Evolutionary conservation across 805 yeast genomes (phyloP), one percentile per base, ranked within the genome.

Genomic region (Tanozyma kutaoensis): DNA sequence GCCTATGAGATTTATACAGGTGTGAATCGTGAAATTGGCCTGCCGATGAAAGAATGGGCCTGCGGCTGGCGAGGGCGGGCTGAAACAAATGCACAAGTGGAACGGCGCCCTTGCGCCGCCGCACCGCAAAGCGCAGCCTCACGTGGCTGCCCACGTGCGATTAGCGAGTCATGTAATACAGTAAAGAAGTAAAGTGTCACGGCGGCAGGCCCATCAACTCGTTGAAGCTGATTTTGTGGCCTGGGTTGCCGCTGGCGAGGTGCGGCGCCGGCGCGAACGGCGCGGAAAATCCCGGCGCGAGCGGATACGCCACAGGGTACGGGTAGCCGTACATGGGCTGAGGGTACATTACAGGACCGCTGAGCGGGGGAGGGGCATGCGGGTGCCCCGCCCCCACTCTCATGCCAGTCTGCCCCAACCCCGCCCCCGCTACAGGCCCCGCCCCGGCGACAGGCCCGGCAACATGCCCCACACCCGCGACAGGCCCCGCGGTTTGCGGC

Each of bases 181-280:
- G 20, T 8, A 17, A 17, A 17, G 10, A 17, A 17, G 8, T 8
- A 8, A 17, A 17, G 20, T 17, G 20, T 10, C 20, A 8, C 20
- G 20, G 9, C 20, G 10, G 20, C 9, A 17, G 20, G 20, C 57
- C 50, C 30, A 57, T 41, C 36, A 59, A 49, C 16, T 59, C 63
- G 36, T 53, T 52, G 27, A 59, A 59, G 14, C 56, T 45, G 28
- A 59, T 58, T 40, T 48, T 52, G 28, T 56, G 62, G 11, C 59
- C 63, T 15, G 8, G 20, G 10, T 18, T 8, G 10, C 9, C 20
- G 9, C 8, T 18, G 10, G 9, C 20, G 8, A 10, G 20, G 20
- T 8, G 10, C 9, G 20, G 20, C 8, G 9, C 20, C 10, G 8
- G 20, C 38, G 42, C 15, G 26, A 33, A 8, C 26, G 25, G 17